Evolutionary conservation across 106 monocot genomes (phyloP), one percentile per base, ranked within the genome.

Genomic region (Posidonia australis): DNA sequence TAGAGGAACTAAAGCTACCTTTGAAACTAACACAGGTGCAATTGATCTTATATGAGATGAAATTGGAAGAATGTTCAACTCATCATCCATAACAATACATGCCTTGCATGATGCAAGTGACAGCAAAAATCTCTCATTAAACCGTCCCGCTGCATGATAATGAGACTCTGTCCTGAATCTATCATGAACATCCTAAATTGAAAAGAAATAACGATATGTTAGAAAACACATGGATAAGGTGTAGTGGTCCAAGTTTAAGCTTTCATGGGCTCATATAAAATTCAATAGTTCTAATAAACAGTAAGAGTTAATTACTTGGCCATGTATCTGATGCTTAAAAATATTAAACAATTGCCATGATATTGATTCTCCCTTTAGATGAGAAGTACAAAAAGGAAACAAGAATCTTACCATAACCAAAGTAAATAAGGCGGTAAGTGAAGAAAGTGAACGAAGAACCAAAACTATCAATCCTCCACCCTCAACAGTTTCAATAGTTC

Each of bases 401-500:
- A 36, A 36, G n/a, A 36, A 20, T 36, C 84, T 55, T 77, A 98
- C 98, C 98, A 98, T 98, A 53, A 83, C 85, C 91, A 98, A 81
- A 11, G 98, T 98, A 69, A 83, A 98, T n/a, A 98, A 81, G 57
- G 83, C 79, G 22, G 98, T 81, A 11, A 98, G 83, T 26, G 98
- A 91, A 63, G 80, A 71, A 56, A 98, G 79, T 41, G 98, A 91
- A 41, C 77, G 91, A 44, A 98, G 77, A 74, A 91, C 73, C 77
- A 98, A 74, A 43, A 98, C 65, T 61, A 91, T 68, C 74, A 98
- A 75, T 12, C 98, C 98, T 67, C 98, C 98, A 76, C 98, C 98
- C 72, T 98, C 98, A 16, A 98, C 98, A 56, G 98, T 98, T 77
- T 98, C 98, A 59, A 98, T 98, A 56, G 91, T 91, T 77, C 98